Base-by-base conservation (phyloP, 1,284 basidiomycete genomes). In the Golubevia sp. region DNA sequence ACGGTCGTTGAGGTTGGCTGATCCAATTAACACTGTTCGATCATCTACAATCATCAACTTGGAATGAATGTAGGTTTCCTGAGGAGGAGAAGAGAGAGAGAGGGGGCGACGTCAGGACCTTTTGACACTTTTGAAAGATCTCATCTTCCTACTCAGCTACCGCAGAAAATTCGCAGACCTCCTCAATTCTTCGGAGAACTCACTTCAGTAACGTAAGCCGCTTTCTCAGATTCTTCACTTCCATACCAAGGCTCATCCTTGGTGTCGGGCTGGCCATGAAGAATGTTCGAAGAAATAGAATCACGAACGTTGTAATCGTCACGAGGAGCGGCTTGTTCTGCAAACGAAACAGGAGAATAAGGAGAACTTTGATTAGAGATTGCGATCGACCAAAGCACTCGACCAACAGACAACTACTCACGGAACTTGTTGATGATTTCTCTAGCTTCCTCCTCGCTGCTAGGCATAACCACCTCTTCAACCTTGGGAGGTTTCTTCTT, bases 1-100 rank as follows among this genome's bases (percentile, higher is more conserved):
- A 30, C 92, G 90, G 73, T 94, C 92, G 75, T 97, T 97, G 72
- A 96, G 85, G 82, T 97, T 94, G 4, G 92, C 92, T 25, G 91
- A 92, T 48, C 92, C 92, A 87, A 93, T 91, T 90, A 93, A 63
- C 2, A 67, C 59, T 8, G 54, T 56, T 26, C 59, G 55, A 30
- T 65, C 66, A 51, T 67, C 66, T 20, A 64, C 58, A 23, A 67
- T 67, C 63, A 67, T 67, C 38, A 60, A 27, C 51, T 60, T 24
- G 6, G 21, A 50, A 81, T 93, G 91, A 67, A 92, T 92, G 75
- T 92, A 91, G 20, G 91, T 84, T 71, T 93, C 82, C 86, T 95
- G 92, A 8, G 92, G 90, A n/a, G n/a, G n/a, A n/a, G n/a, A n/a
- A n/a, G n/a, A n/a, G n/a, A n/a, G n/a, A n/a, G n/a, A n/a, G n/a